A percentile compares a stretch with the other conserved stretches of the same genome.
phyloP scores from a whole-genome alignment of 2,329 filamentous ascomycete species.

The Neopestalotiopsis sp. region DNA sequence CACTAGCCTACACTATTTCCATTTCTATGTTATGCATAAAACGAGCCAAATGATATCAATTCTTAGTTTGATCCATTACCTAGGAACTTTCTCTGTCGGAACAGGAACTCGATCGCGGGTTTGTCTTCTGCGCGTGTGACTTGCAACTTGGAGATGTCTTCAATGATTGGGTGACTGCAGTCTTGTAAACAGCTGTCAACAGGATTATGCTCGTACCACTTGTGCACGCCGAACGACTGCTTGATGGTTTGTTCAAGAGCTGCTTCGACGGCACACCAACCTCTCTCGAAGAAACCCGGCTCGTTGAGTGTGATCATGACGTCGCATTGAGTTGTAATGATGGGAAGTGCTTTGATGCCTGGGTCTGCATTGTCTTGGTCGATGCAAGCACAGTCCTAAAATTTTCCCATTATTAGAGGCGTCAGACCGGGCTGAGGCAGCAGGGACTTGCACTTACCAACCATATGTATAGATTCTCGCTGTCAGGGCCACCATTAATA shows the following conservation, averaged over 20 bases:
- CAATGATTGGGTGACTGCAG: background rate
- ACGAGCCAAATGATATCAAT: too few relatives aligned
- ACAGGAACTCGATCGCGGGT: slow-evolving; percentile 6
- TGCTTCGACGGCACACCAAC: slow-evolving; percentile 8
- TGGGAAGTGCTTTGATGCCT: background rate
- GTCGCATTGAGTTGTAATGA: background rate
- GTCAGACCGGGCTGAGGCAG: too few relatives aligned
- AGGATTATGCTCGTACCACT: slow-evolving; percentile 7
- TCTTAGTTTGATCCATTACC: background rate
- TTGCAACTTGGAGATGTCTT: background rate
- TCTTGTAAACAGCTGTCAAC: background rate
- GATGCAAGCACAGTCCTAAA: slow-evolving; percentile 15
- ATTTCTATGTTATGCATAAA: too few relatives aligned
- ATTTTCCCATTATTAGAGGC: too few relatives aligned
- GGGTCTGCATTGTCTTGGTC: slow-evolving; percentile 5
- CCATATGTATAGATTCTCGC: slow-evolving; percentile 8
- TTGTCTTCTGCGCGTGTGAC: background rate
- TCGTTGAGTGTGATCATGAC: slow-evolving; percentile 6
- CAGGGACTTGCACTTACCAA: background rate
- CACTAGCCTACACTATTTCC: too few relatives aligned
- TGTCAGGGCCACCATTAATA: background rate
- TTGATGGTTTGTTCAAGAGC: background rate
- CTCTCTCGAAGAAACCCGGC: slow-evolving; percentile 8
- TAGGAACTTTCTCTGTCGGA: slow-evolving; percentile 4
- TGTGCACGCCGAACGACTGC: slow-evolving; percentile 1